Evolutionary conservation across 805 yeast species (phyloP), one percentile per base, ranked within the genome.

Genomic region (Candida oleophila): DNA sequence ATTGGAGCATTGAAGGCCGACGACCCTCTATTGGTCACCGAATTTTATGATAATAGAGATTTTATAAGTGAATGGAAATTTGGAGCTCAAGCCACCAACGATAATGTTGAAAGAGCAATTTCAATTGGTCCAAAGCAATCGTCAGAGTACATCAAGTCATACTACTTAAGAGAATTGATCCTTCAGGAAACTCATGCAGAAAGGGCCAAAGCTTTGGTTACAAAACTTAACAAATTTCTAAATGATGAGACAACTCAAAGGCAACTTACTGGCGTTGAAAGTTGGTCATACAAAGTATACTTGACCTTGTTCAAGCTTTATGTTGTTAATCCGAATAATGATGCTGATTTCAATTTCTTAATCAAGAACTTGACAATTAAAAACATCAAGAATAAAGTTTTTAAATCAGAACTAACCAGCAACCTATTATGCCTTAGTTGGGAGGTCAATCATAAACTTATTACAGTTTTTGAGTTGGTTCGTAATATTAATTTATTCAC

Each of bases 41-140:
- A 46, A 14, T 45, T 68, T 7, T 56, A 54, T 19, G 92, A 87
- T 57, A 84, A 83, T 53, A 72, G 92, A 46, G 94, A 87, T 55
- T 62, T 68, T 45, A 66, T 61, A 4, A 74, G 80, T 9, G 67
- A 82, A 42, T 81, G 82, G 80, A 76, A 78, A 44, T 64, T 76
- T 54, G 82, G 78, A 12, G 59, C 65, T 30, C 66, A 66, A 38
- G 66, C 66, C 35, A 57, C 50, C n/a, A 46, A 54, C 2, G 43
- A 47, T 1, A 41, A 54, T 2, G 57, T 64, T 14, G 51, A 53
- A 1, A 49, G 47, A 11, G 55, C 51, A 28, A 46, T 60, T 2
- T 22, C 25, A 21, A 41, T 55, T 38, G 60, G 67, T n/a, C 67
- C 65, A 2, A 48, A 45, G 3, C 50, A 50, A 25, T 51, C 55